Percentiles rank a stretch among this genome's conserved stretches.
Evolutionary conservation across 1,139 yeast species (phyloP).

Genomic region (Hyphopichia burtonii): DNA sequence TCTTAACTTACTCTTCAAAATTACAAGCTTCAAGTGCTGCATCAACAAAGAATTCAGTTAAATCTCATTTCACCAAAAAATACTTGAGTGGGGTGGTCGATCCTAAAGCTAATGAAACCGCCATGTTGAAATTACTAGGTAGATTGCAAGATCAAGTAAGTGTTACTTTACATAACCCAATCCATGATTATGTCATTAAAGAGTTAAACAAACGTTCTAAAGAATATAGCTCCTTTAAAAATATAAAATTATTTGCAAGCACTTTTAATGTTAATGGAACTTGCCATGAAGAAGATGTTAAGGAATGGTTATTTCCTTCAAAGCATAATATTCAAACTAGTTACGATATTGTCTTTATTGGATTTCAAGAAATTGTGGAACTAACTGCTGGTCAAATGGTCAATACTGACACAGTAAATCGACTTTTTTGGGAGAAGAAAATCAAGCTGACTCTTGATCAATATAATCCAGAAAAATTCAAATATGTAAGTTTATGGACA

Average conservation of each 20-base stretch:
- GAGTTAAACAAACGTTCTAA: constrained; percentile 49
- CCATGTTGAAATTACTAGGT: constrained; percentile 51
- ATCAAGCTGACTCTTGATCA: constrained; percentile 57
- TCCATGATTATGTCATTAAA: constrained; percentile 63
- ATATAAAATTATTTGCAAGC: constrained; percentile 57
- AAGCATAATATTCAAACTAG: constrained; percentile 10
- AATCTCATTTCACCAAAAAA: constrained; percentile 48
- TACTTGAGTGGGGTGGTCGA: constrained; percentile 44
- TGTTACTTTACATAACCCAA: constrained; percentile 61
- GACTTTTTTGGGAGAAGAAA: constrained; percentile 76
- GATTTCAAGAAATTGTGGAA: constrained; percentile 91
- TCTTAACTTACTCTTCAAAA: constrained; percentile 32
- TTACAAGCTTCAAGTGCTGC: constrained; percentile 32
- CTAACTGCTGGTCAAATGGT: constrained; percentile 88
- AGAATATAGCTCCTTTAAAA: constrained; percentile 51
- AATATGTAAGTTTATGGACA: constrained; percentile 71
- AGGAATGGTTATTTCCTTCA: constrained; percentile 57
- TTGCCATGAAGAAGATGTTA: constrained; percentile 50
- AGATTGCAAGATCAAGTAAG: constrained; percentile 46
- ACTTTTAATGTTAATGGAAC: constrained; percentile 74
- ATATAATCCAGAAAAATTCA: constrained; percentile 31
- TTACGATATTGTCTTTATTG: constrained; percentile 76
- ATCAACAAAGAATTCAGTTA: constrained; percentile 33
- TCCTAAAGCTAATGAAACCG: constrained; percentile 41
- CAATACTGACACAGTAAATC: constrained; percentile 70